These are phyloP conservation scores for Nakazawaea ernobii DNA, from an alignment of 805 yeast genomes.

Conservation along the genomic window DNA sequence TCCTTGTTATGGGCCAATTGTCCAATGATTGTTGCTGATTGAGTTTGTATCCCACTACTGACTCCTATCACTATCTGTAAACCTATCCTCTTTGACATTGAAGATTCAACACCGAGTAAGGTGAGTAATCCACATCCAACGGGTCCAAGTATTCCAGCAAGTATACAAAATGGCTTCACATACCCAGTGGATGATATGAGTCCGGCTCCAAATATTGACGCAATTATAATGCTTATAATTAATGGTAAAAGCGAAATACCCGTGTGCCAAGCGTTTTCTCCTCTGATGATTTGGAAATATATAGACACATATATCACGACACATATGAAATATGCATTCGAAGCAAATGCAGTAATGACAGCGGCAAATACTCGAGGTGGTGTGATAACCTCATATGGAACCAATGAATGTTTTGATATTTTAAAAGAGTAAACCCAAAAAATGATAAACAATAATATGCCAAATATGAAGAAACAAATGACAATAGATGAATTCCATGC, in stretches of 20 bases:
- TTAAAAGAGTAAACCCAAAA: conserved; percentile 37
- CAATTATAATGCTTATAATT: conserved; percentile 31
- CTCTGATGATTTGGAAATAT: conserved; percentile 46
- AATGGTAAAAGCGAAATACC: conserved; percentile 41
- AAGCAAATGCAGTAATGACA: conserved; percentile 29
- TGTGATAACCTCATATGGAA: conserved; percentile 35
- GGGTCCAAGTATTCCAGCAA: conserved; percentile 29
- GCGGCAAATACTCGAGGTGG: conserved; percentile 32
- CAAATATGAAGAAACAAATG: conserved; percentile 41
- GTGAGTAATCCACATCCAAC: conserved; percentile 40
- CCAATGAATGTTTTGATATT: conserved; percentile 39
- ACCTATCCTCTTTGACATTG: conserved; percentile 33
- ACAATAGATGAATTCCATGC: conserved; percentile 55
- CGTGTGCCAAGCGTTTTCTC: conserved; percentile 34
- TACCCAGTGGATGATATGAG: conserved; percentile 30
- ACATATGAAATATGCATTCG: conserved; percentile 35
- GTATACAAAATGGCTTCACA: conserved; percentile 35
- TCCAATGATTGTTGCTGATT: conserved; percentile 36
- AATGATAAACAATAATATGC: conserved; percentile 29
- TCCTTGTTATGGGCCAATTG: conserved; percentile 46
- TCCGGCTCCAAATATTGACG: conserved; percentile 33
- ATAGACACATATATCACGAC: conserved; percentile 29
- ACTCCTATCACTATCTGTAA: conserved; percentile 41
- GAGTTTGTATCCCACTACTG: conserved; percentile 41
- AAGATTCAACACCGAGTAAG: conserved; percentile 34